Evolutionary conservation across 345 rosid species (phyloP), one percentile per base, ranked within the genome.

Genomic region (Balakata baccata): DNA sequence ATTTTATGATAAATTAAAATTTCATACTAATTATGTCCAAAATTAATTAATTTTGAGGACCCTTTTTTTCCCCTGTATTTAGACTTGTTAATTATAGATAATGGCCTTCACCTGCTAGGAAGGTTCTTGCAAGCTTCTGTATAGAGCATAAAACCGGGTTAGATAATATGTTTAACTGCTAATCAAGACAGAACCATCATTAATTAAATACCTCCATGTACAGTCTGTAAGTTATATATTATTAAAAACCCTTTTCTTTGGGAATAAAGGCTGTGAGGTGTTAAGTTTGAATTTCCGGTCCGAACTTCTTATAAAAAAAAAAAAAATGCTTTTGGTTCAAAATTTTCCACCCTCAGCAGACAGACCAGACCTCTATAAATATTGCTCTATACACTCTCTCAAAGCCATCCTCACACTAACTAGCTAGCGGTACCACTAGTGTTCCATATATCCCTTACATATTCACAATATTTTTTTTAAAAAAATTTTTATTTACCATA

Each of bases 171-270:
- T 29, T 53, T 14, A 53, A 12, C 20, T 12, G 57, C 20, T 61
- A 51, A 46, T 29, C n/a, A 51, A 71, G 47, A 16, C 38, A 25
- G 16, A 58, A 11, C 11, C 41, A 74, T 47, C 60, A 58, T 37
- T 9, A 16, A 41, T 5, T 52, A 37, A 18, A 51, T 5, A 43
- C 63, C 39, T 13, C 11, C 11, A 14, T 53, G 20, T 78, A 43
- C 79, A 81, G 82, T 59, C 84, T 78, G 82, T 75, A 9, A 50
- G 45, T 16, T 17, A 6, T 14, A 50, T 50, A 12, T 11, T 29
- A 29, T 29, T 29, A 29, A 29, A 29, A 29, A 29, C 34, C 34
- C 34, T 29, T n/a, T n/a, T n/a, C n/a, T n/a, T n/a, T n/a, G n/a
- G n/a, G n/a, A n/a, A n/a, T n/a, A n/a, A n/a, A n/a, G n/a, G n/a